These are phyloP conservation scores for Dictyophora rubrovolvata DNA, from an alignment of 768 basidiomycete species.

Conservation along the genomic window DNA sequence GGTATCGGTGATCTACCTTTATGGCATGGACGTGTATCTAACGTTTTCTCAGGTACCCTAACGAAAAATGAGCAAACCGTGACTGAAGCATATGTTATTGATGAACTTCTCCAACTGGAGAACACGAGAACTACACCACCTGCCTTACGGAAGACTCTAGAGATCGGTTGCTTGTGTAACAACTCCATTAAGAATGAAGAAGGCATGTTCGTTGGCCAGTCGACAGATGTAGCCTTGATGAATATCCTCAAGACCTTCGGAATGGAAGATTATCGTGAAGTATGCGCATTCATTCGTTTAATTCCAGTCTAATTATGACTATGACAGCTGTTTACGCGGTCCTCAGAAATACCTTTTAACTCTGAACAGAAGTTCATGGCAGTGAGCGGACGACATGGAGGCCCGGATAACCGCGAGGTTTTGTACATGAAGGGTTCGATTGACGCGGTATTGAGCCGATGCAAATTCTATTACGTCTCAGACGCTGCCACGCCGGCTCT, in stretches of 20 bases:
- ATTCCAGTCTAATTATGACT: neutral
- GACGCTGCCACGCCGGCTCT: slow-evolving; percentile 81
- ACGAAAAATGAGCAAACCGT: slow-evolving; percentile 97
- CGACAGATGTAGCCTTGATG: slow-evolving; percentile 86
- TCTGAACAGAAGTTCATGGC: slow-evolving; percentile 95
- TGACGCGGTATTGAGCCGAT: slow-evolving; percentile 75
- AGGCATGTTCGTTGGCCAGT: slow-evolving; percentile 72
- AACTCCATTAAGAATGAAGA: slow-evolving; percentile 72
- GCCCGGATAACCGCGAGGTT: slow-evolving; percentile 47
- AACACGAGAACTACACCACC: slow-evolving; percentile 33
- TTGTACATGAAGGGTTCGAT: slow-evolving; percentile 91
- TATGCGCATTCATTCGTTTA: slow-evolving; percentile 28
- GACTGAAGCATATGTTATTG: slow-evolving; percentile 77
- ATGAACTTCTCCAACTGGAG: slow-evolving; percentile 65
- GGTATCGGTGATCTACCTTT: slow-evolving; percentile 32
- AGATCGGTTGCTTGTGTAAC: slow-evolving; percentile 85
- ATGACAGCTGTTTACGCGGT: slow-evolving; percentile 53
- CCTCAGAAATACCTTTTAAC: slow-evolving; percentile 81
- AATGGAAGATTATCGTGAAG: slow-evolving; percentile 59
- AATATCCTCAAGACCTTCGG: slow-evolving; percentile 65
- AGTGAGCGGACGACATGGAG: slow-evolving; percentile 61
- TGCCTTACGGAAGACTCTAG: slow-evolving; percentile 64
- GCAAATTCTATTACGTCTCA: slow-evolving; percentile 82
- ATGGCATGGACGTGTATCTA: neutral
- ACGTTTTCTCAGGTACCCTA: slow-evolving; percentile 50